Conservation (phyloP, 768 basidiomycete genomes). For the Rhodotorula diobovata region DNA sequence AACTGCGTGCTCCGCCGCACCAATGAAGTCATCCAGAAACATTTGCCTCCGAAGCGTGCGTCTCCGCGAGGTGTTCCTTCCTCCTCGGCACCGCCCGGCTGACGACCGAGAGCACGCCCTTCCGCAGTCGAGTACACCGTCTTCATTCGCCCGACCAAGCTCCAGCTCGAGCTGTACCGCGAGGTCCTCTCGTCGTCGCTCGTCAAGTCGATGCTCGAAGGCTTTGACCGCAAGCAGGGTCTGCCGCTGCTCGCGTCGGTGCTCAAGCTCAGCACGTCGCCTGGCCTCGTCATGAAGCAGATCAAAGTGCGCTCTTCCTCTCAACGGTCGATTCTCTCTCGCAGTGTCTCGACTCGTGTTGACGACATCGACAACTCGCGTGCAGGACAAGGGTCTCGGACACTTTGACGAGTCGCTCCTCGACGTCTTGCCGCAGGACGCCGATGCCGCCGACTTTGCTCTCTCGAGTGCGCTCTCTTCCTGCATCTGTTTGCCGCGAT, state of each 20-base stretch:
- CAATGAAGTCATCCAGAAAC: slow-evolving; percentile 70
- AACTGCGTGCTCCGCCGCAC: slow-evolving; percentile 82
- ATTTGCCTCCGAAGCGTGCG: slow-evolving; percentile 86
- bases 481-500: not conserved
- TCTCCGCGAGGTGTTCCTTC: slow-evolving; percentile 20
- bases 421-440: slow-evolving; percentile 43
- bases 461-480: slow-evolving; percentile 62
- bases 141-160: slow-evolving; percentile 79
- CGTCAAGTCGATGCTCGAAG: slow-evolving; percentile 63
- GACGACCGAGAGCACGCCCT: not conserved
- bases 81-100: not conserved
- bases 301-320: slow-evolving; percentile 25
- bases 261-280: slow-evolving; percentile 89
- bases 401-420: slow-evolving; percentile 36
- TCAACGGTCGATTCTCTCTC: not conserved
- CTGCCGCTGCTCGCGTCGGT: slow-evolving; percentile 71
- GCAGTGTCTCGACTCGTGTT: no score
- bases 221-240: slow-evolving; percentile 63
- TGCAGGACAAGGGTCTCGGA: slow-evolving; percentile 5
- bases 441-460: slow-evolving; percentile 56
- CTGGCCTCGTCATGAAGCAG: slow-evolving; percentile 59
- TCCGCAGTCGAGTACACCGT: slow-evolving; percentile 89
- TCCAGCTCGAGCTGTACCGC: slow-evolving; percentile 74
- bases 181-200: slow-evolving; percentile 69
- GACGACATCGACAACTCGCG: no score